These are phyloP conservation scores for Talaromyces ruber DNA, from an alignment of 495 filamentous ascomycete genomes.

Conservation along the genomic window DNA sequence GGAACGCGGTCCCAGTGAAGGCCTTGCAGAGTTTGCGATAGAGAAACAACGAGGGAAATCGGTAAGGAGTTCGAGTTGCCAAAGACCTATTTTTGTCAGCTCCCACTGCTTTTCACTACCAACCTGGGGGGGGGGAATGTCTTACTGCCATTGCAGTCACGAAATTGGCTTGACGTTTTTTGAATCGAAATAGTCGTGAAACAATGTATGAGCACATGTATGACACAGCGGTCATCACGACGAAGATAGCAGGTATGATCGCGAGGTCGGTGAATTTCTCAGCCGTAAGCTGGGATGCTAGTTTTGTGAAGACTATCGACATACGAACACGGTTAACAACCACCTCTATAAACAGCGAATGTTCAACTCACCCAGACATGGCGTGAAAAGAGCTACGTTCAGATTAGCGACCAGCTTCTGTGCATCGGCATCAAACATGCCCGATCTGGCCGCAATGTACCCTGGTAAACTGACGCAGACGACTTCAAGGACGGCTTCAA, in stretches of 20 bases:
- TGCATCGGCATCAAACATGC: slow-evolving; percentile 87
- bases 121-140: slow-evolving; percentile 5
- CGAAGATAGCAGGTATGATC: slow-evolving; percentile 89
- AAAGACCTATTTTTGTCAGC: slow-evolving; percentile 54
- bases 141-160: slow-evolving; percentile 89
- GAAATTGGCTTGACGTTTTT: slow-evolving; percentile 80
- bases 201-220: slow-evolving; percentile 65
- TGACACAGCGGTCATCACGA: slow-evolving; percentile 76
- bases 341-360: not conserved
- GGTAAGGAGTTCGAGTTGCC: slow-evolving; percentile 98
- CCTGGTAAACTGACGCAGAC: slow-evolving; percentile 91
- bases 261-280: slow-evolving; percentile 83
- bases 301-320: slow-evolving; percentile 80
- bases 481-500: slow-evolving; percentile 93
- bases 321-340: not conserved
- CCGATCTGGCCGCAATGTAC: slow-evolving; percentile 83
- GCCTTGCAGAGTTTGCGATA: slow-evolving; percentile 83
- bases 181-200: slow-evolving; percentile 67
- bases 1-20: slow-evolving; percentile 88
- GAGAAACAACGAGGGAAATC: slow-evolving; percentile 88
- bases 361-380: slow-evolving; percentile 73
- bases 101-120: not conserved
- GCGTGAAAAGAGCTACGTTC: slow-evolving; percentile 90
- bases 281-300: slow-evolving; percentile 89
- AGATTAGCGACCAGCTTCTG: slow-evolving; percentile 95